These are phyloP conservation scores for Mayamaea pseudoterrestris DNA, from an alignment of 108 stramenopile species.

Conservation along the genomic window DNA sequence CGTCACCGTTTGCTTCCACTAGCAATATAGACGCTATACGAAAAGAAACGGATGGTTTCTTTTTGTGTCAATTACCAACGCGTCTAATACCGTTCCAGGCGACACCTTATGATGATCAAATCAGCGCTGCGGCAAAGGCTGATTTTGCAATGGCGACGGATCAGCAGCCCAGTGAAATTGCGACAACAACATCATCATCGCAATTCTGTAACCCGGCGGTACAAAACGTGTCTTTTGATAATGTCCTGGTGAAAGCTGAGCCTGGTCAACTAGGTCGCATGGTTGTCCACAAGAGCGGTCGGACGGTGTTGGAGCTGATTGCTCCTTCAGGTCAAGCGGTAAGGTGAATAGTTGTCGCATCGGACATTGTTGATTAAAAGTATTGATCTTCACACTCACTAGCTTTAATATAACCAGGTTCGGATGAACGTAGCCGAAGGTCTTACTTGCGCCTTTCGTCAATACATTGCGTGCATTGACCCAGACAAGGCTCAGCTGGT, in stretches of 20 bases:
- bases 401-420: no score
- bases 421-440: conserved; percentile 70
- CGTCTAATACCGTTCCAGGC: background rate
- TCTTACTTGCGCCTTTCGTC: conserved; percentile 58
- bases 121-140: background rate
- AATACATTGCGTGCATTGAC: conserved; percentile 75
- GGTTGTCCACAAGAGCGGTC: conserved; percentile 69
- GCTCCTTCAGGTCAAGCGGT: conserved; percentile 44
- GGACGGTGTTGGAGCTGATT: conserved; percentile 56
- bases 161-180: background rate
- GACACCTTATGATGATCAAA: background rate
- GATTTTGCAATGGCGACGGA: background rate
- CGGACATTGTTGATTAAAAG: background rate
- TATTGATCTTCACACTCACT: background rate
- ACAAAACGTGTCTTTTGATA: conserved; percentile 32
- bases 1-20: no score
- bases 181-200: no score
- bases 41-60: no score
- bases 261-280: conserved; percentile 69
- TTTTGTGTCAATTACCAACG: no score
- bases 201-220: conserved; percentile 28
- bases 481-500: conserved; percentile 37
- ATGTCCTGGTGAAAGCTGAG: conserved; percentile 34
- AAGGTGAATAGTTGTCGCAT: conserved; percentile 4
- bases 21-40: no score